Base-by-base conservation (phyloP, 2,329 filamentous ascomycete species). In the Trichoderma oligosporum region DNA sequence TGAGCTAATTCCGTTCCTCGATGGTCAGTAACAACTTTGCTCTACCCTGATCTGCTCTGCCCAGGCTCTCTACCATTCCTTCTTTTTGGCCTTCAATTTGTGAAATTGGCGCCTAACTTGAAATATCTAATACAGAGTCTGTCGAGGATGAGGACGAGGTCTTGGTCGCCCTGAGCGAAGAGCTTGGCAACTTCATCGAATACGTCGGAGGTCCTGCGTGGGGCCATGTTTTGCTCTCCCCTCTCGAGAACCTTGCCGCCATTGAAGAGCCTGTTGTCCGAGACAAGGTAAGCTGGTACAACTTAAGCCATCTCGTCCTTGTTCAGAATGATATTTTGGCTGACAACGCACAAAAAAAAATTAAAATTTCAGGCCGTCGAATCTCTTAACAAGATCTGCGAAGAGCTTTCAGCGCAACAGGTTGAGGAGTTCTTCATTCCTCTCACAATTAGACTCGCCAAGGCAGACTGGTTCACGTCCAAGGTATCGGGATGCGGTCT, bases 391-490 rank as follows among this genome's bases (percentile, higher is more conserved):
- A 99, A 97, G 80, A 97, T 99, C 74, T 97, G 94, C 82, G 85
- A 86, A 70, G 86, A 96, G 72, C 83, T 99, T 56, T 96, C 91
- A 49, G 79, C 91, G 67, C 83, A 91, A 74, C 94, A 99, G 78
- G 87, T 97, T 71, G 94, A 99, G 80, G 90, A 97, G 69, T 89
- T 92, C 76, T 97, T 97, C 78, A 93, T 99, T 66, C 94, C 94
- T 61, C 87, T 99, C 70, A 92, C 92, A 60, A 84, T 96, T 70
- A 91, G 94, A 71, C 89, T 99, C 61, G 95, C 94, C 64, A 99
- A 97, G 82, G 94, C 94, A 76, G 94, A 99, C 77, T 99, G 94
- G 94, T 99, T 99, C 76, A 99, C 94, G 58, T 97, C 94, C 63
- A 99, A 97, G 78, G 94, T 99, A 63, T 99, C 94, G 29, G 94